Evolutionary conservation across 1,284 basidiomycete genomes (phyloP).

Genomic region (Sporisorium reilianum): DNA sequence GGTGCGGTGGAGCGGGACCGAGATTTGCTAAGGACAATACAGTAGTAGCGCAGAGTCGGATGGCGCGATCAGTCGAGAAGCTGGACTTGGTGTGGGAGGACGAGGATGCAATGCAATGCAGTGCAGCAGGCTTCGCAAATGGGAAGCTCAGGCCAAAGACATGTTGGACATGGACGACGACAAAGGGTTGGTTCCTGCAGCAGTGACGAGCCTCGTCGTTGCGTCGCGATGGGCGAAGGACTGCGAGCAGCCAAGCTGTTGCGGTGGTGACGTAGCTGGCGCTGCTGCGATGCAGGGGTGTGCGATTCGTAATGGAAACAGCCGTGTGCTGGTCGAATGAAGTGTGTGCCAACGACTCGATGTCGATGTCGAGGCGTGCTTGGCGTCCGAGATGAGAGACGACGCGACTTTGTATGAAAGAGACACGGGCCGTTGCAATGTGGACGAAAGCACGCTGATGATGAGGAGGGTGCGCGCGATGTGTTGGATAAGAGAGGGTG

Average conservation of each 20-base stretch:
- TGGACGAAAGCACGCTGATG: conserved; percentile 1
- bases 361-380: background rate
- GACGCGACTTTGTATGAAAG: background rate
- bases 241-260: background rate
- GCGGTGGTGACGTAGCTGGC: background rate
- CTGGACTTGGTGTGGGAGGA: background rate
- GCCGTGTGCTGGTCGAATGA: background rate
- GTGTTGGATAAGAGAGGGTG: background rate
- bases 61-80: background rate
- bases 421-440: background rate
- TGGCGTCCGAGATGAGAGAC: background rate
- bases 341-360: background rate
- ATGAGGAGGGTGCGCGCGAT: conserved; percentile 1
- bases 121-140: no score
- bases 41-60: background rate
- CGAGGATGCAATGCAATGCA: conserved; percentile 1
- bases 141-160: background rate
- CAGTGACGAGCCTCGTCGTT: background rate
- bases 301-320: no score
- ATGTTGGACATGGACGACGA: background rate
- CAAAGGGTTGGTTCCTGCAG: background rate
- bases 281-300: no score
- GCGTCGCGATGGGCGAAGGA: background rate
- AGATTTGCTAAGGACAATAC: background rate
- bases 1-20: background rate